Evolutionary conservation across 2,329 filamentous ascomycete genomes (phyloP).

Genomic region (Sphaerulina musiva): DNA sequence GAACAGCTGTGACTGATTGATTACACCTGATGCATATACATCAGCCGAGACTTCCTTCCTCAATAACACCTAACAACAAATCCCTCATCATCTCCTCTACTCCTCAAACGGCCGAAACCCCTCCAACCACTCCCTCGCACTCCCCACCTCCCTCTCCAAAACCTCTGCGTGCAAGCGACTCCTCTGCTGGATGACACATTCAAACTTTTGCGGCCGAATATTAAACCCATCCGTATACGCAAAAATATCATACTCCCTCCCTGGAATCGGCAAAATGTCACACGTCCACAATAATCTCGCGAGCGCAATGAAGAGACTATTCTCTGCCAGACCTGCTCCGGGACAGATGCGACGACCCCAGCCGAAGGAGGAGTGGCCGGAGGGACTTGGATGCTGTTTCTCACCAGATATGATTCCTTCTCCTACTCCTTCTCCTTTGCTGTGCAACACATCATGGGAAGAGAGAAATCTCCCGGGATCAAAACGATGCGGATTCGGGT

Average conservation of each 20-base stretch:
- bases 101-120: neutral
- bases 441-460: neutral
- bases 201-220: neutral
- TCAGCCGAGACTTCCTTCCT: too few species aligned
- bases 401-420: conserved; percentile 11
- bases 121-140: neutral
- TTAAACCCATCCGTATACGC: neutral
- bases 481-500: neutral
- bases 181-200: neutral
- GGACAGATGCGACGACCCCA: conserved; percentile 44
- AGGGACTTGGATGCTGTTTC: conserved; percentile 32
- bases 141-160: neutral
- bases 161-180: neutral
- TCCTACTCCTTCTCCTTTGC: conserved; percentile 14
- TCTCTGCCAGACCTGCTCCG: conserved; percentile 47
- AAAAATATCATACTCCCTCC: conserved; percentile 1
- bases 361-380: conserved; percentile 44
- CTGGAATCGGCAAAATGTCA: conserved; percentile 31
- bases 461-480: neutral
- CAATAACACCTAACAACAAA: neutral
- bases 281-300: conserved; percentile 43
- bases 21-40: too few species aligned
- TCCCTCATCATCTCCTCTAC: neutral
- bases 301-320: conserved; percentile 40
- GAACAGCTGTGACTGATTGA: too few species aligned